These are phyloP conservation scores for Candida nemodendra DNA, from an alignment of 805 yeast species.

Conservation along the genomic window DNA sequence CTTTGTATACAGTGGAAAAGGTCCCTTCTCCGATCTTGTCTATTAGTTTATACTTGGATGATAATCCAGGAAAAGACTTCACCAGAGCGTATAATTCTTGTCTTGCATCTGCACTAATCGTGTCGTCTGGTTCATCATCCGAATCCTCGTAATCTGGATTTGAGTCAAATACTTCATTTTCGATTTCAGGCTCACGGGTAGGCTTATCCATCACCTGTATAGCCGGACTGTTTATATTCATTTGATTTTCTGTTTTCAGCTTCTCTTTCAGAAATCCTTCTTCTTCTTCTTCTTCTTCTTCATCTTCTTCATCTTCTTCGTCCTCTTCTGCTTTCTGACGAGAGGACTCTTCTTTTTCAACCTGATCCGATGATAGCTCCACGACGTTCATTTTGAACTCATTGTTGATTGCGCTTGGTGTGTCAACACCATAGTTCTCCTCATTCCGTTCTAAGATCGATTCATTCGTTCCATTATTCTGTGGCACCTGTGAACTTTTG, in stretches of 20 bases:
- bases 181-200: neutral
- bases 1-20: constrained; percentile 71
- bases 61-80: constrained; percentile 32
- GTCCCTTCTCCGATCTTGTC: constrained; percentile 79
- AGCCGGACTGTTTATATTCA: neutral
- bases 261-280: constrained; percentile 1
- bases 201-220: neutral
- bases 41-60: constrained; percentile 37
- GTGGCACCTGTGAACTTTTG: neutral
- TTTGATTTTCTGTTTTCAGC: neutral
- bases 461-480: neutral
- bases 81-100: constrained; percentile 34
- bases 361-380: constrained; percentile 11
- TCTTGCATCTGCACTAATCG: constrained; percentile 23
- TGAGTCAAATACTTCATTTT: neutral
- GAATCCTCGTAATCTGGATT: neutral
- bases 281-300: constrained; percentile 2
- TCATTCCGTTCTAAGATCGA: constrained; percentile 6
- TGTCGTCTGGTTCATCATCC: constrained; percentile 10
- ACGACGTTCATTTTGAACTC: neutral
- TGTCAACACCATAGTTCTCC: constrained; percentile 2
- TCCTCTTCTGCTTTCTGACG: neutral
- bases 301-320: constrained; percentile 3
- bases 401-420: too few species aligned
- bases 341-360: constrained; percentile 9